Evolutionary conservation across 495 filamentous ascomycete genomes (phyloP).

Genomic region (Penicillium subrubescens): DNA sequence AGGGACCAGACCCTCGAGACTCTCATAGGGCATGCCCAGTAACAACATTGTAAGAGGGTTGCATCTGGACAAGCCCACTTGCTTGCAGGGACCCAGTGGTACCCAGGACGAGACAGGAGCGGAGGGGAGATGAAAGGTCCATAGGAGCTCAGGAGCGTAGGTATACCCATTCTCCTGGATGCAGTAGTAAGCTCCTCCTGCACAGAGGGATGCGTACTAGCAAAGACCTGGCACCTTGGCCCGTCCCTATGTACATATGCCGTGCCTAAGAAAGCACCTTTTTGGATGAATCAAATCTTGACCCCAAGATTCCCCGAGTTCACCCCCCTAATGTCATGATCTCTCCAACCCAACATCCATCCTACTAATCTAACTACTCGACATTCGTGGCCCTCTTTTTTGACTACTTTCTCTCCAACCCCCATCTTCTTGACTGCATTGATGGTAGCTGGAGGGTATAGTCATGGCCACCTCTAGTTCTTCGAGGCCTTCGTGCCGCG

Average conservation of each 20-base stretch:
- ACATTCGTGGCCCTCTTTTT: conserved; percentile 16
- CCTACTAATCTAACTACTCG: conserved; percentile 12
- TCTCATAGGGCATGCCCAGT: conserved; percentile 14
- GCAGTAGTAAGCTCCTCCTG: conserved; percentile 28
- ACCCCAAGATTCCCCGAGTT: conserved; percentile 12
- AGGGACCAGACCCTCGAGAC: conserved; percentile 5
- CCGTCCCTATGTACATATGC: not conserved
- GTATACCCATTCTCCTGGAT: conserved; percentile 25
- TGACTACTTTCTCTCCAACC: conserved; percentile 14
- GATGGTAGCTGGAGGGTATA: conserved; percentile 29
- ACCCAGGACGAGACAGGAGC: not conserved
- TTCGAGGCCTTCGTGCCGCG: conserved; percentile 30
- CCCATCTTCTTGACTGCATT: conserved; percentile 13
- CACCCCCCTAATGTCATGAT: conserved; percentile 8
- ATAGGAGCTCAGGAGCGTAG: conserved; percentile 20
- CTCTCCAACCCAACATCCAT: conserved; percentile 5
- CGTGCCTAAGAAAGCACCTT: not conserved
- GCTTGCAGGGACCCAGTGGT: conserved; percentile 26
- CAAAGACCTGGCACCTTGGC: not conserved
- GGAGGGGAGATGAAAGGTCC: not conserved
- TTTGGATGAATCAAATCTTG: conserved; percentile 30
- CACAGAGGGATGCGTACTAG: conserved; percentile 24
- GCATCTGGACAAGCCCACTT: conserved; percentile 27
- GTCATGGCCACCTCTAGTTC: conserved; percentile 33
- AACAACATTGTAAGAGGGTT: conserved; percentile 25